Evolutionary conservation across 169 alveolate species (phyloP), one percentile per base, ranked within the genome.

Genomic region (Plasmodium chabaudi): DNA sequence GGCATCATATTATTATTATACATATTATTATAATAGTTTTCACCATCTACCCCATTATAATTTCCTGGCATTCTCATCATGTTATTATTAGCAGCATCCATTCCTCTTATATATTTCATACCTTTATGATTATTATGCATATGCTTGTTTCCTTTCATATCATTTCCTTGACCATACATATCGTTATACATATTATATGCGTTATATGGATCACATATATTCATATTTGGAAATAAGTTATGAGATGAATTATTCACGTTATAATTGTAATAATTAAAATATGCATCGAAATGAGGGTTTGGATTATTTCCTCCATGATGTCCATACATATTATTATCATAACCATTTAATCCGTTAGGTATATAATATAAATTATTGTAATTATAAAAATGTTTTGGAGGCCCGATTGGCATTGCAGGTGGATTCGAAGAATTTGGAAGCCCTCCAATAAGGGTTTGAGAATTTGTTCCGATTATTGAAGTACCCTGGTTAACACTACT

Each of bases 281-380:
- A 68, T 10, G 69, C 21, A 34, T 84, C 91, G 12, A 56, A 68
- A 9, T 55, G 55, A n/a, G 86, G 9, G 9, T 47, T 15, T 44
- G 21, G 9, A 69, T 68, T 68, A 39, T 42, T 84, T 19, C 49
- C 13, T 6, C 19, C 17, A 19, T 49, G 21, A 49, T 84, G 65
- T 13, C 68, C 60, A 84, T 69, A 84, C 9, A 84, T 56, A 44
- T 21, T 63, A 56, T 53, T 57, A 19, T 84, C 91, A 84, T 68
- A 84, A 17, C 74, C 47, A 84, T 68, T 84, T 64, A 84, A 17
- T 9, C 74, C 25, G 34, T 84, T 84, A n/a, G 89, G 89, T 9
- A 64, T 1, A 65, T 49, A 77, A 65, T 63, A 77, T 70, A 77
- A 23, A 69, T 77, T 77, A 69, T 65, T 64, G 67, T 34, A 77